Conservation (phyloP, 2,329 filamentous ascomycete species). For the Thielaviopsis populi region DNA sequence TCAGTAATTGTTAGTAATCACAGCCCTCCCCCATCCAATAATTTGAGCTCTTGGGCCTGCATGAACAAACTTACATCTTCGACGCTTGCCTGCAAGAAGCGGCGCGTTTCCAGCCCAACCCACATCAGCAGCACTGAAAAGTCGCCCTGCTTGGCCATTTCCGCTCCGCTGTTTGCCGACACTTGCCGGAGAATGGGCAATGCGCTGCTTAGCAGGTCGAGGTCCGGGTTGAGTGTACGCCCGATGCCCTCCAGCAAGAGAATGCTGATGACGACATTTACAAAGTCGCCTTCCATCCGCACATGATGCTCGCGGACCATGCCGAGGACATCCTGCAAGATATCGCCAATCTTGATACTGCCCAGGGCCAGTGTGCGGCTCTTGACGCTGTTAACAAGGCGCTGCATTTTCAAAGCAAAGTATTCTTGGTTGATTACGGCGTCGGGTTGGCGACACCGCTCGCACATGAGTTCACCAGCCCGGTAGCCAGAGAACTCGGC, state of each 20-base stretch:
- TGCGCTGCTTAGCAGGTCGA: slow-evolving; percentile 75
- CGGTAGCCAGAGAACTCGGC: slow-evolving; percentile 96
- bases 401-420: slow-evolving; percentile 93
- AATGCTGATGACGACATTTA: slow-evolving; percentile 95
- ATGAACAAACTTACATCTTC: slow-evolving; percentile 55
- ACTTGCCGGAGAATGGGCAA: slow-evolving; percentile 82
- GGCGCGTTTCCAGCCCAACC: slow-evolving; percentile 76
- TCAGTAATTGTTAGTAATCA: neutral
- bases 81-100: slow-evolving; percentile 77
- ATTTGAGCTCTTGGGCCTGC: neutral
- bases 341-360: slow-evolving; percentile 91
- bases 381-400: slow-evolving; percentile 83
- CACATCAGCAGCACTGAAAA: slow-evolving; percentile 82
- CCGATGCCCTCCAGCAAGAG: slow-evolving; percentile 89
- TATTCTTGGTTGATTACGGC: slow-evolving; percentile 79
- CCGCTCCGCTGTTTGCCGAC: slow-evolving; percentile 58
- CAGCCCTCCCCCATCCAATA: no score
- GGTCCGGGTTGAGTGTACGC: slow-evolving; percentile 64
- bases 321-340: slow-evolving; percentile 71
- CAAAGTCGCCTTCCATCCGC: slow-evolving; percentile 87
- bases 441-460: slow-evolving; percentile 82
- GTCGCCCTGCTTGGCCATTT: slow-evolving; percentile 56
- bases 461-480: slow-evolving; percentile 88
- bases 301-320: slow-evolving; percentile 94
- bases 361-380: slow-evolving; percentile 79